Percentiles rank a stretch among this genome's conserved stretches.
Evolutionary conservation across 2,329 filamentous ascomycete species (phyloP).

Genomic region (Fusarium ramigenum): DNA sequence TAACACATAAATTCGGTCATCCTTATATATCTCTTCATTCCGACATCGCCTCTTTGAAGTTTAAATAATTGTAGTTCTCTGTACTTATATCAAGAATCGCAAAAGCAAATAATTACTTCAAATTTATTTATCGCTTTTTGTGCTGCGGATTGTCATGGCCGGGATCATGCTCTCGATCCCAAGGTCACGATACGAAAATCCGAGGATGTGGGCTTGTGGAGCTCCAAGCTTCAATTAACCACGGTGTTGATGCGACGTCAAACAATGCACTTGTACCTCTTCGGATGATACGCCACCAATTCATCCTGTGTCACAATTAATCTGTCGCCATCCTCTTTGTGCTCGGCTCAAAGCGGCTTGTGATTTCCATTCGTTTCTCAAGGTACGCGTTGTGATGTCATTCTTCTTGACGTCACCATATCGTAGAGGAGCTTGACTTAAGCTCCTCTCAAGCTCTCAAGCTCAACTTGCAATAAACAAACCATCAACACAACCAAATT

Average conservation of each 20-base stretch:
- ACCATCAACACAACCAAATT: neutral
- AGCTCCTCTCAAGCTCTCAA: neutral
- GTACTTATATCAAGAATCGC: accelerated
- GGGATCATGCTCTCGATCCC: accelerated
- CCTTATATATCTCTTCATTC: accelerated
- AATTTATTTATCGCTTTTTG: accelerated
- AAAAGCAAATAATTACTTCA: accelerated
- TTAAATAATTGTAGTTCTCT: too few species aligned
- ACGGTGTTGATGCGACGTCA: neutral
- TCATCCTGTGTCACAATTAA: neutral
- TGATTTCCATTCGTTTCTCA: neutral
- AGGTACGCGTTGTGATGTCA: constrained; percentile 29
- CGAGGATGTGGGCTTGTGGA: constrained; percentile 1
- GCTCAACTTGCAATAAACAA: neutral
- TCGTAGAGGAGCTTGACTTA: constrained; percentile 5
- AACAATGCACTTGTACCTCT: neutral
- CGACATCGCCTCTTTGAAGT: neutral
- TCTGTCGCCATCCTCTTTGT: neutral
- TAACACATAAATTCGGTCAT: neutral
- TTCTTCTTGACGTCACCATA: constrained; percentile 36
- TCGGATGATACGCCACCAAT: neutral
- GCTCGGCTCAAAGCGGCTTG: constrained; percentile 9
- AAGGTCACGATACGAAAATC: neutral
- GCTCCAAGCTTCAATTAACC: neutral
- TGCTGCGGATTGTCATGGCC: neutral